Evolutionary conservation across 495 filamentous ascomycete species (phyloP), one percentile per base, ranked within the genome.

Genomic region (Diplogelasinospora grovesii): DNA sequence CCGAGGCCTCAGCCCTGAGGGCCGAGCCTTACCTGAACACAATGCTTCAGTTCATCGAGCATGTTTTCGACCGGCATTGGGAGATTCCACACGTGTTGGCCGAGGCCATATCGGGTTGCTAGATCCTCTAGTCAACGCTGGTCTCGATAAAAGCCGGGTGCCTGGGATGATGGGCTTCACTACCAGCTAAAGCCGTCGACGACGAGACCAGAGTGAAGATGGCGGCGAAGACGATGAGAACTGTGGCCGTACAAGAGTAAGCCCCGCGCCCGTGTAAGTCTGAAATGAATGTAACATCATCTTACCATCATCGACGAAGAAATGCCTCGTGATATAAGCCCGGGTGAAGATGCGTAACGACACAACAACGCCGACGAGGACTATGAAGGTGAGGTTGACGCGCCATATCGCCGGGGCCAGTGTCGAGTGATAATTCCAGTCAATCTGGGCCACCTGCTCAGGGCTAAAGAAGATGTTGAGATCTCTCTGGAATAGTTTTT

Each of bases 81-180:
- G 9, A 60, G 41, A 33, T 60, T 60, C 57, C 54, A 57, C 5
- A 57, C 41, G 22, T 60, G 57, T 29, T 50, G 30, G 1, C 57
- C 57, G 18, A 60, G 51, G 3, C 57, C 57, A 14, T 41, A 53
- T 3, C 32, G 5, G 1, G 52, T 50, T 2, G 52, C 57, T n/a
- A n/a, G n/a, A n/a, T n/a, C n/a, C n/a, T n/a, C n/a, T n/a, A n/a
- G n/a, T n/a, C n/a, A n/a, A n/a, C n/a, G n/a, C n/a, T n/a, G n/a
- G n/a, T n/a, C n/a, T n/a, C n/a, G n/a, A n/a, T n/a, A n/a, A n/a
- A n/a, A n/a, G n/a, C n/a, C n/a, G n/a, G n/a, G n/a, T n/a, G n/a
- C n/a, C n/a, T n/a, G n/a, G n/a, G n/a, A n/a, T n/a, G n/a, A n/a
- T n/a, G n/a, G n/a, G n/a, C n/a, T n/a, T n/a, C n/a, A n/a, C n/a